phyloP scores from a whole-genome alignment of 768 basidiomycete species.

The Trametopsis cervina region DNA sequence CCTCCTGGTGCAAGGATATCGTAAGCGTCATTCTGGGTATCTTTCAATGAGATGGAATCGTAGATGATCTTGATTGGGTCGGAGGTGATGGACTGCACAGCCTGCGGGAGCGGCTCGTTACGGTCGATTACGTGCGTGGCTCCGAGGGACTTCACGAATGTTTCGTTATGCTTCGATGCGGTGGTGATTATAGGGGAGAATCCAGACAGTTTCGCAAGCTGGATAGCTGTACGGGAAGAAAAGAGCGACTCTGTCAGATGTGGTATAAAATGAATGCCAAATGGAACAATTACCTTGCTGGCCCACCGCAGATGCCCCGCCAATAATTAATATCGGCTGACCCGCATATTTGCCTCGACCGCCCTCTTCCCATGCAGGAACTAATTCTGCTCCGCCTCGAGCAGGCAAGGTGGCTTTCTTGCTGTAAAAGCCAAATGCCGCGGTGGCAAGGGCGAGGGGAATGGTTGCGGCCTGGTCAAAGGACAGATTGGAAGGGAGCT shows the following conservation, averaged over 20 bases:
- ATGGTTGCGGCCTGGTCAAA: constrained; percentile 27
- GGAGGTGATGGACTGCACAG: constrained; percentile 1
- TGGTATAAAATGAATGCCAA: neutral
- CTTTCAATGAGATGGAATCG: constrained; percentile 10
- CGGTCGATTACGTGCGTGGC: constrained; percentile 26
- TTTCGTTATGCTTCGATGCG: constrained; percentile 20
- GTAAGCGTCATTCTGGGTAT: constrained; percentile 16
- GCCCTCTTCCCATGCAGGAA: constrained; percentile 20
- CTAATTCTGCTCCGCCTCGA: constrained; percentile 17
- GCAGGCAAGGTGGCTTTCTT: neutral
- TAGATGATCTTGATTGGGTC: constrained; percentile 12
- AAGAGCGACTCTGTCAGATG: neutral
- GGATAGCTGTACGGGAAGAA: constrained; percentile 16
- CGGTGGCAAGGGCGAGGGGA: constrained; percentile 26
- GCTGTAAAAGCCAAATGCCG: constrained; percentile 23
- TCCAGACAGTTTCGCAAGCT: constrained; percentile 23
- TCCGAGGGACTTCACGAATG: constrained; percentile 21
- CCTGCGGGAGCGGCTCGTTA: neutral
- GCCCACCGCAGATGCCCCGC: constrained; percentile 21
- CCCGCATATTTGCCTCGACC: constrained; percentile 24
- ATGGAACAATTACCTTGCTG: constrained; percentile 17
- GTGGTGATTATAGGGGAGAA: constrained; percentile 27
- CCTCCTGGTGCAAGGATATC: constrained; percentile 17
- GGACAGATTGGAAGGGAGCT: constrained; percentile 24
- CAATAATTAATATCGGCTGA: constrained; percentile 22